phyloP scores from a whole-genome alignment of 2,329 filamentous ascomycete genomes.

The Colletotrichum graminicola region DNA sequence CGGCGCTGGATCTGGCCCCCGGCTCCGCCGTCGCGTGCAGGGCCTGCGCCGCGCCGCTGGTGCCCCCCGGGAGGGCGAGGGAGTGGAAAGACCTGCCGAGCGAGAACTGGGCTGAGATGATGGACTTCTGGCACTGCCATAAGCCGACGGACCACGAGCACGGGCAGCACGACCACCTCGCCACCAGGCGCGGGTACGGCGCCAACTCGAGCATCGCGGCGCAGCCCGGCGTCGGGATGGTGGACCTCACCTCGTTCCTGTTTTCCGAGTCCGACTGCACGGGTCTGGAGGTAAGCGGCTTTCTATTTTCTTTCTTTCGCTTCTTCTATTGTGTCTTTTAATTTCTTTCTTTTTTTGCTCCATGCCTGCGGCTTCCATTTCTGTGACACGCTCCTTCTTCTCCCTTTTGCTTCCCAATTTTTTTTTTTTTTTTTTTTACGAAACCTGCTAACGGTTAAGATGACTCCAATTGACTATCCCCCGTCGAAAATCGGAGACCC shows the following conservation, averaged over 20 bases:
- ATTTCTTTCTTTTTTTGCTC: no score
- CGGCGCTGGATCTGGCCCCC: conserved; percentile 60
- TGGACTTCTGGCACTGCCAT: conserved; percentile 99
- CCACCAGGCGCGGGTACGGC: conserved; percentile 81
- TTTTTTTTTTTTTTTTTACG: no score
- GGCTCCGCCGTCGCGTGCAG: conserved; percentile 59
- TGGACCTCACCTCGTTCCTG: conserved; percentile 84
- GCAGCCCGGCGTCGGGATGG: conserved; percentile 75
- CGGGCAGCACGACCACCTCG: conserved; percentile 59
- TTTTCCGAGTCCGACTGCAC: conserved; percentile 75
- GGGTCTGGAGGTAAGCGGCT: conserved; percentile 53
- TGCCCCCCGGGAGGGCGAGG: conserved; percentile 55
- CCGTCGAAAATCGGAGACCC: no score
- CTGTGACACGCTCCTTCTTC: conserved; percentile 30
- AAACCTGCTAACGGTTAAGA: no score
- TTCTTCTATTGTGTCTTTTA: conserved; percentile 31
- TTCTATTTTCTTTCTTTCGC: conserved; percentile 33
- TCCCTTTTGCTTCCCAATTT: neutral
- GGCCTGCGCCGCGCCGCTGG: conserved; percentile 53
- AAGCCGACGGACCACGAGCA: conserved; percentile 78
- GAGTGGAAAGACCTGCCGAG: conserved; percentile 94
- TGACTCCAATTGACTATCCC: no score
- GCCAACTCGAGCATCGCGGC: conserved; percentile 81
- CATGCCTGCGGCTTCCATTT: conserved; percentile 35
- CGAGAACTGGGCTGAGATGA: conserved; percentile 99